Conservation (phyloP, 2,329 filamentous ascomycete genomes). For the Curvularia lunata region DNA sequence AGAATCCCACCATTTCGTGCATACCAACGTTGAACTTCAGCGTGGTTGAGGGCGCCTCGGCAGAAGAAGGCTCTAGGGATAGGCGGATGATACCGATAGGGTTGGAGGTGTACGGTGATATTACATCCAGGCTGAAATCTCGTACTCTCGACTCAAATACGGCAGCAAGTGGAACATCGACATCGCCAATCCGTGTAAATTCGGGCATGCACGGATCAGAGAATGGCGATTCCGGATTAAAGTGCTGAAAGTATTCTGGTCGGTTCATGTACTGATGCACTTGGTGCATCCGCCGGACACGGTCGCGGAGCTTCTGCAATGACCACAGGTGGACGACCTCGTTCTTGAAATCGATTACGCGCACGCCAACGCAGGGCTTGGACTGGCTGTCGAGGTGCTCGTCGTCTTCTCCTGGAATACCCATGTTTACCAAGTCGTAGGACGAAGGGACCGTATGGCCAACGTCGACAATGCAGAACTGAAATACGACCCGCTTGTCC, state of each 20-base stretch:
- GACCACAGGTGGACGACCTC: slow-evolving; percentile 92
- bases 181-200: slow-evolving; percentile 91
- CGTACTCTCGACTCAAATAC: slow-evolving; percentile 95
- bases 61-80: slow-evolving; percentile 90
- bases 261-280: slow-evolving; percentile 96
- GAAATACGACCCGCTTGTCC: slow-evolving; percentile 90
- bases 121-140: slow-evolving; percentile 88
- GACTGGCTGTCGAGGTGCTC: slow-evolving; percentile 77
- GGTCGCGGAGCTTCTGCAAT: slow-evolving; percentile 84
- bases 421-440: slow-evolving; percentile 95
- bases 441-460: slow-evolving; percentile 90
- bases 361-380: slow-evolving; percentile 89
- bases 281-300: slow-evolving; percentile 91
- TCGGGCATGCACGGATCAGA: slow-evolving; percentile 88
- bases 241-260: slow-evolving; percentile 91
- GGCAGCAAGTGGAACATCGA: slow-evolving; percentile 86
- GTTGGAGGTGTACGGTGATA: slow-evolving; percentile 90
- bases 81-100: slow-evolving; percentile 89
- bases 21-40: slow-evolving; percentile 99
- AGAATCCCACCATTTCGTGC: slow-evolving; percentile 93
- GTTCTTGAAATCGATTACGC: slow-evolving; percentile 89
- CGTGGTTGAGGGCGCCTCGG: slow-evolving; percentile 87
- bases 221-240: slow-evolving; percentile 92
- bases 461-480: slow-evolving; percentile 88
- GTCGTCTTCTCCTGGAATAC: slow-evolving; percentile 85